A percentile compares a stretch with the other conserved stretches of the same genome.
These are phyloP conservation scores for Akanthomyces muscarius DNA, from an alignment of 2,329 filamentous ascomycete genomes.

Conservation along the genomic window DNA sequence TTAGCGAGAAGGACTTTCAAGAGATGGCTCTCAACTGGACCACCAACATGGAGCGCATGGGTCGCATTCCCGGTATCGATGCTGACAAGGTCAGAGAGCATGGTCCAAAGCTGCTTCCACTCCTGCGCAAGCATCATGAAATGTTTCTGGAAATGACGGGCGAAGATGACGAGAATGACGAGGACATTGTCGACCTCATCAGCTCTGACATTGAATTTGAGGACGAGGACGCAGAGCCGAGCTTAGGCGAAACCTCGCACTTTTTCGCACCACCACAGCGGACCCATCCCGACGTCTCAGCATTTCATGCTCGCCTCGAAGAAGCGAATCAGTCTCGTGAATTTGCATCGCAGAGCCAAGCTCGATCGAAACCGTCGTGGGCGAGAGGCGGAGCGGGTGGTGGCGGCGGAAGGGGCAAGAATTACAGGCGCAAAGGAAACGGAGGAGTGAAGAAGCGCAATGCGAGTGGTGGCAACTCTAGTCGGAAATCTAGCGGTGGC, in stretches of 20 bases:
- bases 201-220: slow-evolving; percentile 41
- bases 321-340: slow-evolving; percentile 25
- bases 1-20: slow-evolving; percentile 65
- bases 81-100: slow-evolving; percentile 57
- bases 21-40: slow-evolving; percentile 72
- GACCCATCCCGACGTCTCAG: slow-evolving; percentile 30
- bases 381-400: slow-evolving; percentile 24
- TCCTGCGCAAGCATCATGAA: slow-evolving; percentile 48
- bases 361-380: slow-evolving; percentile 24
- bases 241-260: slow-evolving; percentile 35
- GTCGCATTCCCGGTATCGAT: slow-evolving; percentile 59
- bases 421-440: slow-evolving; percentile 25
- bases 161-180: slow-evolving; percentile 20
- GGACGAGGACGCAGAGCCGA: slow-evolving; percentile 32
- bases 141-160: slow-evolving; percentile 51
- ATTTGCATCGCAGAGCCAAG: slow-evolving; percentile 19
- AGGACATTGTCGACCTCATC: slow-evolving; percentile 53
- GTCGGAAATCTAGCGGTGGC: slow-evolving; percentile 28
- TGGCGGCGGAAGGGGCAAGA: slow-evolving; percentile 22
- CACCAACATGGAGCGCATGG: slow-evolving; percentile 57
- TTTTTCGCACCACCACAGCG: slow-evolving; percentile 38
- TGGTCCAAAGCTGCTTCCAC: slow-evolving; percentile 56
- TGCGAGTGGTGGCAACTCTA: slow-evolving; percentile 23
- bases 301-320: slow-evolving; percentile 32
- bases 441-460: slow-evolving; percentile 23